Evolutionary conservation across 352 stramenopile species (phyloP).

Genomic region (Phytophthora lateralis): DNA sequence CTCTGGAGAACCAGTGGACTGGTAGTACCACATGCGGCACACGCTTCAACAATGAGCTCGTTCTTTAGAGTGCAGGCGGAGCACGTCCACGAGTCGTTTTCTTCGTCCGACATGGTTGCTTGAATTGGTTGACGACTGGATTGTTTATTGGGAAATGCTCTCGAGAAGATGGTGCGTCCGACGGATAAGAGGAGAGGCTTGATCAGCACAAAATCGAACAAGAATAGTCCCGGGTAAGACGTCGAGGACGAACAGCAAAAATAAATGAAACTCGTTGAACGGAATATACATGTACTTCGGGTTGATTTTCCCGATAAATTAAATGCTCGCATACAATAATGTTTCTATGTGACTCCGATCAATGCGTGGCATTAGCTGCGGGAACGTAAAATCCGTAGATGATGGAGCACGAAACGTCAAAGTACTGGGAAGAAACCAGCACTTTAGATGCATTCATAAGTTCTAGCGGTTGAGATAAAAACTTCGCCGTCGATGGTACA

Average conservation of each 20-base stretch:
- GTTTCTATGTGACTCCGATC: slow-evolving; percentile 5
- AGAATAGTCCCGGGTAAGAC: slow-evolving; percentile 11
- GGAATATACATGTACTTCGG: too few species aligned
- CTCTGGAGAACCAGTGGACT: slow-evolving; percentile 71
- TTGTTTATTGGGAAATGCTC: slow-evolving; percentile 18
- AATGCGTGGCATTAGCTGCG: slow-evolving; percentile 18
- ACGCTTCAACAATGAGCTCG: slow-evolving; percentile 55
- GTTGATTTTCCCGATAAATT: neutral
- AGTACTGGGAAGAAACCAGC: slow-evolving; percentile 33
- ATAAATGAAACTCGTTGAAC: slow-evolving; percentile 8
- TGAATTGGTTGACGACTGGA: neutral
- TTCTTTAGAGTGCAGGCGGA: slow-evolving; percentile 66
- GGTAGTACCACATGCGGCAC: slow-evolving; percentile 67
- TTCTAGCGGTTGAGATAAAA: slow-evolving; percentile 25
- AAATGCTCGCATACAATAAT: slow-evolving; percentile 1
- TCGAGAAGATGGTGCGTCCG: neutral
- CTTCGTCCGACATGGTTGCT: slow-evolving; percentile 32
- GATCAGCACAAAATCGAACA: neutral
- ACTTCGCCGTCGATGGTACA: slow-evolving; percentile 23
- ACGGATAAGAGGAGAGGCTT: neutral
- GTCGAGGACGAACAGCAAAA: slow-evolving; percentile 14
- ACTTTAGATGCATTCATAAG: slow-evolving; percentile 32
- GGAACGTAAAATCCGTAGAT: slow-evolving; percentile 36
- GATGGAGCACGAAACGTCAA: slow-evolving; percentile 29
- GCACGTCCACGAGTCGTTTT: slow-evolving; percentile 52